phyloP scores from a whole-genome alignment of 768 basidiomycete species.

The Suillus ampliporus region DNA sequence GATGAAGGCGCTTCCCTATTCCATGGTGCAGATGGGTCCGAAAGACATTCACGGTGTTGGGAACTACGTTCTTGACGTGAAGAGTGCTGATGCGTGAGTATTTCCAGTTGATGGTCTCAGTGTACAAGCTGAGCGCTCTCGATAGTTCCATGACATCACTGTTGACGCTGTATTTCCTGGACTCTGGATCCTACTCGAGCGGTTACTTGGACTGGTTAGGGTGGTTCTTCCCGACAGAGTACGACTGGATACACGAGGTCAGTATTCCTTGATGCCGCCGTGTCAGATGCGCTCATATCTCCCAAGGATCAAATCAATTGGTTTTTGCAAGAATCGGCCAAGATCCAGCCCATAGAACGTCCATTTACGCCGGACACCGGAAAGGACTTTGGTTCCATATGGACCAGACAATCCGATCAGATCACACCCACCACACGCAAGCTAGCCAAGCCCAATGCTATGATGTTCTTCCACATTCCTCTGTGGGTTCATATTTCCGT shows the following conservation, averaged over 20 bases:
- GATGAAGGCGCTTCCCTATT: conserved; percentile 86
- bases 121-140: conserved; percentile 10
- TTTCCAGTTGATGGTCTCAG: background rate
- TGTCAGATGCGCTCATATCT: background rate
- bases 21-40: conserved; percentile 80
- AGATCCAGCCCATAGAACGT: conserved; percentile 75
- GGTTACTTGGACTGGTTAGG: conserved; percentile 62
- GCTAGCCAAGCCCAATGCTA: conserved; percentile 91
- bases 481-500: conserved; percentile 54
- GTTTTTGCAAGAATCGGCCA: conserved; percentile 85
- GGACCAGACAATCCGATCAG: conserved; percentile 68
- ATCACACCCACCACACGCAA: conserved; percentile 56
- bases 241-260: conserved; percentile 85
- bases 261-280: conserved; percentile 18
- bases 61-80: conserved; percentile 88
- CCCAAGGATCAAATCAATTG: conserved; percentile 81
- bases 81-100: conserved; percentile 82
- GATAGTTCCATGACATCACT: conserved; percentile 85
- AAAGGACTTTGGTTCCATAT: conserved; percentile 70
- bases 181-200: conserved; percentile 80
- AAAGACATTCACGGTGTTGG: conserved; percentile 87
- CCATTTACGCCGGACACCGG: conserved; percentile 83
- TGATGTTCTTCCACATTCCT: conserved; percentile 99
- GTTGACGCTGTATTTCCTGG: conserved; percentile 90
- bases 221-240: conserved; percentile 71